A percentile compares a stretch with the other conserved stretches of the same genome.
phyloP scores from a whole-genome alignment of 176 grass and related monocot species.

The Thinopyrum elongatum region DNA sequence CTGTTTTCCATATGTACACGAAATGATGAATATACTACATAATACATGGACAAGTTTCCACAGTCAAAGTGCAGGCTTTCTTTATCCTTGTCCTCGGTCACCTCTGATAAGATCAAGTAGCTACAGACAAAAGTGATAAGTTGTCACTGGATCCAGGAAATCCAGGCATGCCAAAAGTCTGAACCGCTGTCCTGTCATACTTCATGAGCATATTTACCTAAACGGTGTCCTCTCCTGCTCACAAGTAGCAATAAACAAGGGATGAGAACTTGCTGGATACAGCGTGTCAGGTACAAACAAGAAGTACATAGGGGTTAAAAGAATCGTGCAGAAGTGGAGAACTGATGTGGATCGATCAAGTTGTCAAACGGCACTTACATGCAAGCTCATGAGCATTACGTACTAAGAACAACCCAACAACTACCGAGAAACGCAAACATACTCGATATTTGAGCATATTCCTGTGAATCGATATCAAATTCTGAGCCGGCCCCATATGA shows the following conservation, averaged over 20 bases:
- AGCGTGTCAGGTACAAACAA: too few relatives aligned
- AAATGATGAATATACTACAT: too few relatives aligned
- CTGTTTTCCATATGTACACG: too few relatives aligned
- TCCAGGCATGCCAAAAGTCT: slow-evolving; percentile 1
- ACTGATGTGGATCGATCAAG: not conserved
- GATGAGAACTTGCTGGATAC: too few relatives aligned
- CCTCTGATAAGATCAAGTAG: not conserved
- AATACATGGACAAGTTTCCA: too few relatives aligned
- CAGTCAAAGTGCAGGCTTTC: too few relatives aligned
- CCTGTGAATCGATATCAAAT: too few relatives aligned
- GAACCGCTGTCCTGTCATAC: not conserved
- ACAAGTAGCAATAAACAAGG: not conserved
- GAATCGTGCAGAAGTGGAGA: not conserved
- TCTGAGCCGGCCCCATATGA: too few relatives aligned
- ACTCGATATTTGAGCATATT: too few relatives aligned
- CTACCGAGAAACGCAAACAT: not conserved
- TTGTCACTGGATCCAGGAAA: slow-evolving; percentile 18
- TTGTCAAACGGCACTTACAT: not conserved
- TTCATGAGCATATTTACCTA: not conserved
- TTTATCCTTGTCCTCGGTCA: too few relatives aligned
- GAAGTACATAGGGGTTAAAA: not conserved
- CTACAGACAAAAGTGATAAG: slow-evolving; percentile 39
- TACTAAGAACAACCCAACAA: not conserved
- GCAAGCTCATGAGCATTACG: not conserved
- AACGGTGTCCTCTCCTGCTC: not conserved